Evolutionary conservation across 2,329 filamentous ascomycete species (phyloP), one percentile per base, ranked within the genome.

Genomic region (Talaromyces sp.): DNA sequence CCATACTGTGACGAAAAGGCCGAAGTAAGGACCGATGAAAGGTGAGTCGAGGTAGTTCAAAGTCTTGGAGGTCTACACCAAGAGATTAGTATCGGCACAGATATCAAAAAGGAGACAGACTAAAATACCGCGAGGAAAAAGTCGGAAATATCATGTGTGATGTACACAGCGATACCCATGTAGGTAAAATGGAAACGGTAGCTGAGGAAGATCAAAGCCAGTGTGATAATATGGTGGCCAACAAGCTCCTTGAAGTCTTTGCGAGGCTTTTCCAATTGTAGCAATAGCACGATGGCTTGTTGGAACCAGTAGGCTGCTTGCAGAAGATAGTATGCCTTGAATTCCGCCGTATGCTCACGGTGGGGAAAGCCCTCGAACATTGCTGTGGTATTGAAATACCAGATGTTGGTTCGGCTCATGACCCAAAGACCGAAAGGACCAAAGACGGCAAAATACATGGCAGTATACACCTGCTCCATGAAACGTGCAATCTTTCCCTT

Each of bases 171-270:
- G 63, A 97, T 81, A 31, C 93, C 93, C 76, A 98, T 96, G 79
- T 97, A 94, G 22, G 93, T 96, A 78, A 97, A 98, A 80, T 98
- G 93, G 83, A 97, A 98, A 67, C 92, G 88, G 81, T 97, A 98
- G 81, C 91, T 95, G 73, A 94, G 81, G 66, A 81, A 89, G 70
- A 98, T 97, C 71, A 98, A 85, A 22, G 89, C 82, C 66, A 98
- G 81, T 22, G 92, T 96, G 75, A 97, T 91, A 70, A 97, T 89
- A 77, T 98, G 93, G 77, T 98, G 93, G 63, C 89, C 87, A 60
- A 97, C 91, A 62, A 97, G 85, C 82, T 97, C 93, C 80, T 92
- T 93, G 80, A 94, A 97, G 79, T 98, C 93, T 82, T 97, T 97
- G 67, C 93, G 84, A 33, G 91, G 93, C 83, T 96, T 96, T 83